phyloP scores from a whole-genome alignment of 2,329 filamentous ascomycete genomes.

The Aspergillus chevalieri region DNA sequence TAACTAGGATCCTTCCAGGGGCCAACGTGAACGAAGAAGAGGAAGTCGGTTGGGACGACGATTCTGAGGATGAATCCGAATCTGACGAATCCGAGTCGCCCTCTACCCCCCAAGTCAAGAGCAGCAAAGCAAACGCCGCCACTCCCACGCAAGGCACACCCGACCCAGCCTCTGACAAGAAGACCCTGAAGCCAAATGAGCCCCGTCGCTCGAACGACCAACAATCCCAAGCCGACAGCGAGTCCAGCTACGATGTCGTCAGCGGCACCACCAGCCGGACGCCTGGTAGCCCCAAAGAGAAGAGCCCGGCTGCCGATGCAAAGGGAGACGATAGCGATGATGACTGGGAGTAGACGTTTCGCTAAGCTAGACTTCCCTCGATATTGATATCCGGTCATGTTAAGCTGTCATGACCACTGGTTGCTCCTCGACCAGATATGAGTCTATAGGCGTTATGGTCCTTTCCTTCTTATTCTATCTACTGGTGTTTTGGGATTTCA shows the following conservation, averaged over 20 bases:
- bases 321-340: slow-evolving; percentile 60
- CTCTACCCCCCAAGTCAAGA: slow-evolving; percentile 36
- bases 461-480: neutral
- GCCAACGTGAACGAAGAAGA: slow-evolving; percentile 61
- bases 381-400: neutral
- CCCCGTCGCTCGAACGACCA: slow-evolving; percentile 73
- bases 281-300: slow-evolving; percentile 58
- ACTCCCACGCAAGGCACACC: slow-evolving; percentile 23
- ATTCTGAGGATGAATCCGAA: slow-evolving; percentile 53
- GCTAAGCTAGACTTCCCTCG: neutral
- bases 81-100: slow-evolving; percentile 51
- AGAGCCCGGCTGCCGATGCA: slow-evolving; percentile 26
- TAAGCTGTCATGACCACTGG: slow-evolving; percentile 8
- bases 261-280: slow-evolving; percentile 74
- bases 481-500: slow-evolving; percentile 3
- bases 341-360: slow-evolving; percentile 63
- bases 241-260: slow-evolving; percentile 93
- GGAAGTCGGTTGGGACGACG: slow-evolving; percentile 64
- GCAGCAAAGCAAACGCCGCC: slow-evolving; percentile 29
- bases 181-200: slow-evolving; percentile 57
- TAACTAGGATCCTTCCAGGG: slow-evolving; percentile 17
- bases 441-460: slow-evolving; percentile 9
- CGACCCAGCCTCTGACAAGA: slow-evolving; percentile 27
- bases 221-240: slow-evolving; percentile 85
- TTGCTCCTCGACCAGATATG: slow-evolving; percentile 7